Conservation (phyloP, 148 eudicot genomes). For the Mesembryanthemum crystallinum region DNA sequence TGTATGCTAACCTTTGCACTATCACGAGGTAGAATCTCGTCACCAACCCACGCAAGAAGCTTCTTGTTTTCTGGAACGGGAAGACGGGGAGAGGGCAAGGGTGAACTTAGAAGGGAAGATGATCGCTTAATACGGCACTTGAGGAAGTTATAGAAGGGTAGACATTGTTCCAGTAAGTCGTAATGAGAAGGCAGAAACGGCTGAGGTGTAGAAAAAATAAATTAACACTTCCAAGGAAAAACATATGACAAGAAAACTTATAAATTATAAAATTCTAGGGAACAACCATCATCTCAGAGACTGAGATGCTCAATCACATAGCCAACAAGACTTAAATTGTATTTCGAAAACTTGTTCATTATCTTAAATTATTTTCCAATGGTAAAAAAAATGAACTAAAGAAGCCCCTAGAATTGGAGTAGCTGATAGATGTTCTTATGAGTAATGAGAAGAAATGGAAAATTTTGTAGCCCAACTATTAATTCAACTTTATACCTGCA, state of each 20-base stretch:
- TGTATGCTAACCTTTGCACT: constrained; percentile 73
- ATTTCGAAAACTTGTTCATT: neutral
- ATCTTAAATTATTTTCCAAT: neutral
- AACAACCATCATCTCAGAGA: too few species aligned
- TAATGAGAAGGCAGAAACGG: constrained; percentile 66
- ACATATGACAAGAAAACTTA: too few species aligned
- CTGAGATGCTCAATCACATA: neutral
- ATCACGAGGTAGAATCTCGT: constrained; percentile 83
- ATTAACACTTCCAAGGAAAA: neutral
- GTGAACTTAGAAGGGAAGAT: constrained; percentile 36
- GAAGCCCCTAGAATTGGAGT: neutral
- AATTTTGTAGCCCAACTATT: neutral
- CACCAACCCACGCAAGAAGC: constrained; percentile 93
- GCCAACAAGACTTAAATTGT: neutral
- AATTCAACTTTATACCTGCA: neutral
- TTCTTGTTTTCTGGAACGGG: constrained; percentile 88
- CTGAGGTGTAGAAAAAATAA: constrained; percentile 35
- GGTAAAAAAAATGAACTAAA: neutral
- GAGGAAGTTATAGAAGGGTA: constrained; percentile 87
- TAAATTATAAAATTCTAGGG: too few species aligned
- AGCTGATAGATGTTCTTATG: neutral
- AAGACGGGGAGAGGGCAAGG: constrained; percentile 56
- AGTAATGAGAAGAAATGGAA: neutral
- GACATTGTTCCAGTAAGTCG: constrained; percentile 75
- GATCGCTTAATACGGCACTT: constrained; percentile 42